Evolutionary conservation across 208 protist species (phyloP), one percentile per base, ranked within the genome.

Genomic region (Herpetomonas samuelpessoai): DNA sequence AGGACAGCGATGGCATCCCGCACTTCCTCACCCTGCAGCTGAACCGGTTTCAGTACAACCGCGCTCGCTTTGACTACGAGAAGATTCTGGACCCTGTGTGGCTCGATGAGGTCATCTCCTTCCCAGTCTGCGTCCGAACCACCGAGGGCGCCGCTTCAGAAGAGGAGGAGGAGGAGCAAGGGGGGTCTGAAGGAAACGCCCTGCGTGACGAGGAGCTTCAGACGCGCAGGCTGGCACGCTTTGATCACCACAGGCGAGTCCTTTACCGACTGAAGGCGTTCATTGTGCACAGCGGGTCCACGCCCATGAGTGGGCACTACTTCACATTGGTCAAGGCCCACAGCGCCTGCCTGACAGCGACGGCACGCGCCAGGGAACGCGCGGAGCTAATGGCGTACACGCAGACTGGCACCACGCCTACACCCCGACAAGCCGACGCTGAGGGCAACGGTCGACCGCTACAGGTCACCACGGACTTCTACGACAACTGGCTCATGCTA

Each of bases 221-320:
- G 22, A 30, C 28, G 39, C 9, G 53, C 14, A 19, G 45, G 24
- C n/a, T 58, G 29, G 41, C 27, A 30, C 22, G 19, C 35, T 7
- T 51, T 22, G 24, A 26, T 25, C 21, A 16, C 2, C 6, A 14
- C 21, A 25, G 44, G 22, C 67, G 58, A 30, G 65, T 86, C n/a
- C 63, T 57, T 3, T 92, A 86, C 44, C 63, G 71, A 18, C 75
- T 92, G 18, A 62, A 53, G 26, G 66, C 68, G 0, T 71, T 92
- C 19, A 64, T 92, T 26, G 57, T 92, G 12, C 85, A 92, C 68
- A 92, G 78, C 60, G 85, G 85, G 25, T 47, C 62, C n/a, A 83
- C 73, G 12, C 77, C 75, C 9, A 69, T 57, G 47, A 83, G 74
- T 47, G 85, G 85, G 14, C 80, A 88, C 47, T 92, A 92, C 62